Evolutionary conservation across 805 yeast species (phyloP), one percentile per base, ranked within the genome.

Genomic region (Saccharomyces eubayanus): DNA sequence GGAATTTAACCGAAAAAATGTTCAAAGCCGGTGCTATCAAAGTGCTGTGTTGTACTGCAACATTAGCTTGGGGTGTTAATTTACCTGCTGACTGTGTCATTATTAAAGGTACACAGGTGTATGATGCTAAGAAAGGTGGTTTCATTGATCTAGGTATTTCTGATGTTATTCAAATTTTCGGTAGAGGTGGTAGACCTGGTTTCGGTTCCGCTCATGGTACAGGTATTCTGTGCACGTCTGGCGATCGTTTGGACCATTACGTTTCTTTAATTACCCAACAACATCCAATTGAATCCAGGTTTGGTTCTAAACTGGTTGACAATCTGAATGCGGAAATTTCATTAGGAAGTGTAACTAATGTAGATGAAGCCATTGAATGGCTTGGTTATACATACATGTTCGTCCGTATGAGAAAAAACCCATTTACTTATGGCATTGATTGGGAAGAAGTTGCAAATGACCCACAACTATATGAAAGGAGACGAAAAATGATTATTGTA

Each of bases 101-200:
- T 57, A 83, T 94, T 31, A 94, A 94, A 64, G 99, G 99, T 0
- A 94, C 99, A 0, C 96, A 92, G 65, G 90, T 94, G 0, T 94
- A 94, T 66, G 96, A 94, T 66, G 79, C 98, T 0, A 89, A 91
- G 66, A 86, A 85, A 51, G 99, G 99, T 77, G 99, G 99, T 0
- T 89, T 84, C 64, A 81, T 85, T 2, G 99, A 94, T 66, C 74
- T 95, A 43, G 98, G 98, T 1, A 92, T 94, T 16, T 87, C 97
- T 0, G 99, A 94, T 72, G 96, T 94, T 43, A 87, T 95, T 57
- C 99, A 94, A 74, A 94, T 94, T 59, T 94, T 94, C 73, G 99
- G 99, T 62, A 87, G 99, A 74, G 99, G 99, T 28, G 99, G 99
- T 72, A 83, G 99, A 72, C 99, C 99, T 0, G 99, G 95, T 62